Conservation (phyloP, 371 early-diverging fungal genomes). For the Apophysomyces ossiformis region DNA sequence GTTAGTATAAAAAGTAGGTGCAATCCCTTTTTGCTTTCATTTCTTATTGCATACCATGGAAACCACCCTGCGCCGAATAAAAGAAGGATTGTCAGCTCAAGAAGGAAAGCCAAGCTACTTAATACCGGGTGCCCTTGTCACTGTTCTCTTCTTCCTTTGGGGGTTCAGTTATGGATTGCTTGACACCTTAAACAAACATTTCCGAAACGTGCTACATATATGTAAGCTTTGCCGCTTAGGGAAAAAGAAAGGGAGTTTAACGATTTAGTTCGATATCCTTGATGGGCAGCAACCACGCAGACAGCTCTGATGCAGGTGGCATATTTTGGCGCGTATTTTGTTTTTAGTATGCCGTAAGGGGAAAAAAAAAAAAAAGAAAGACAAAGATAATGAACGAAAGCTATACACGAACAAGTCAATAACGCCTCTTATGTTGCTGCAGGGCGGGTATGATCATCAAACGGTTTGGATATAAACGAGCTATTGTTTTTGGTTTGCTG, state of each 20-base stretch:
- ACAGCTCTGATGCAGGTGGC: conserved; percentile 56
- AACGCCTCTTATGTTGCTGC: background rate
- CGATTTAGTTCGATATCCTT: too few species aligned
- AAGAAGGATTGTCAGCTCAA: background rate
- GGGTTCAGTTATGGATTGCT: conserved; percentile 55
- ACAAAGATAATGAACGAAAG: background rate
- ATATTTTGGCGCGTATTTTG: conserved; percentile 55
- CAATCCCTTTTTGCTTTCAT: background rate
- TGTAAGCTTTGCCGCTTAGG: conserved; percentile 26
- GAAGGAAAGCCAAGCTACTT: conserved; percentile 24
- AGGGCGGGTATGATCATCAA: conserved; percentile 49
- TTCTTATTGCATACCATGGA: background rate
- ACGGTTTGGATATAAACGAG: conserved; percentile 48
- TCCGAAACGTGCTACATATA: conserved; percentile 42
- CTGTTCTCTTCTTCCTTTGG: conserved; percentile 52
- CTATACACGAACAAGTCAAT: background rate
- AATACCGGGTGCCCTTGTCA: conserved; percentile 45
- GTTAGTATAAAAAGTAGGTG: background rate
- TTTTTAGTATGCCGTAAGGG: conserved; percentile 51
- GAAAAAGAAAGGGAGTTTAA: too few species aligned
- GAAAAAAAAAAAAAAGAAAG: background rate
- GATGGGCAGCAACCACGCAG: conserved; percentile 40
- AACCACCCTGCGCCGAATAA: background rate
- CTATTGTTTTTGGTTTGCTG: conserved; percentile 46
- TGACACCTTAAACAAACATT: conserved; percentile 54